These are phyloP conservation scores for Zoysia pacifica DNA, from an alignment of 176 grass and related monocot genomes.

Conservation along the genomic window DNA sequence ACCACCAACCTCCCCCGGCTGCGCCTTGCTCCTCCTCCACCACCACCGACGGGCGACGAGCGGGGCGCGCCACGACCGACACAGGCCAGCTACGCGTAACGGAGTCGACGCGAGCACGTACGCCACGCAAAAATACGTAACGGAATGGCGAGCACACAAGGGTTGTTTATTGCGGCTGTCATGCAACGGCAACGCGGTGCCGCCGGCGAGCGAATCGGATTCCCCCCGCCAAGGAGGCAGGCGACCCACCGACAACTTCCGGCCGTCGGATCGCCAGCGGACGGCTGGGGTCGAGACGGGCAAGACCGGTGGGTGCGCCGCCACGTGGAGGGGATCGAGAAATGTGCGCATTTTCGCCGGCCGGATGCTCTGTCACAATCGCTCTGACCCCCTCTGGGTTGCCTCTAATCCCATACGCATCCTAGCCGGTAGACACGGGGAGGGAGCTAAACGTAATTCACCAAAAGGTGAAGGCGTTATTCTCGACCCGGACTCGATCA, in stretches of 20 bases:
- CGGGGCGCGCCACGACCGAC: too few species aligned
- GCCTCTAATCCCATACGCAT: fast-evolving
- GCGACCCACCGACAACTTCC: not conserved
- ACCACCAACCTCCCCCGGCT: too few species aligned
- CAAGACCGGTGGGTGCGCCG: not conserved
- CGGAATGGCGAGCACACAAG: too few species aligned
- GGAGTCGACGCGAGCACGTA: too few species aligned
- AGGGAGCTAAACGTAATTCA: fast-evolving
- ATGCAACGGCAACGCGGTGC: too few species aligned
- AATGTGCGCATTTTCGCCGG: conserved; percentile 4
- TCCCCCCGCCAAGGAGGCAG: not conserved
- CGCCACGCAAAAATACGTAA: too few species aligned
- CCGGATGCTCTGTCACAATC: not conserved
- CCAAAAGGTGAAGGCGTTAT: fast-evolving
- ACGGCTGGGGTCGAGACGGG: not conserved
- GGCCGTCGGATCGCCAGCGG: conserved; percentile 25
- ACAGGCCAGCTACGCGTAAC: too few species aligned
- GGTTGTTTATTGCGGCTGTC: too few species aligned
- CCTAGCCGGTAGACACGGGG: not conserved
- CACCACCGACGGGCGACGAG: too few species aligned
- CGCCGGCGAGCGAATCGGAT: conserved; percentile 7
- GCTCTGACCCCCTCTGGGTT: fast-evolving
- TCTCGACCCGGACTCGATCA: not conserved
- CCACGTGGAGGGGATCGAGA: conserved; percentile 37
- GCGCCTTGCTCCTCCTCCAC: too few species aligned